Conservation (phyloP, 768 basidiomycete genomes). For the Leccinum uliginosum region DNA sequence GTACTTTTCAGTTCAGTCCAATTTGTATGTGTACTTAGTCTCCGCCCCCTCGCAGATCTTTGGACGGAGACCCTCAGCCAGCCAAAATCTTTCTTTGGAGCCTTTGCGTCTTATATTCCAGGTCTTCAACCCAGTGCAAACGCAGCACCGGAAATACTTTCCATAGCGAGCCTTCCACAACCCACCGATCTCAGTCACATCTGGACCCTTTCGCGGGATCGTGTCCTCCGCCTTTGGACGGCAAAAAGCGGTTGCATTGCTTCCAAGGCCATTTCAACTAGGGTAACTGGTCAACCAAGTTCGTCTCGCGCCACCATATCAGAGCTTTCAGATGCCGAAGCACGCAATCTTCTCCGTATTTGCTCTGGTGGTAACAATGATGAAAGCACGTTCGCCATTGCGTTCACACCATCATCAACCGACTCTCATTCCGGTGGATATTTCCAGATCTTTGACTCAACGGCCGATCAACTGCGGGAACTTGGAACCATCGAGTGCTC, state of each 20-base stretch:
- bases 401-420: constrained; percentile 65
- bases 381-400: constrained; percentile 59
- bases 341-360: constrained; percentile 61
- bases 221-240: constrained; percentile 82
- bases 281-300: constrained; percentile 31
- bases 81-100: constrained; percentile 62
- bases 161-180: constrained; percentile 68
- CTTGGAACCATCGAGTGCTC: constrained; percentile 59
- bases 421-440: constrained; percentile 70
- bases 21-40: constrained; percentile 7
- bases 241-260: constrained; percentile 69
- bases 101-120: constrained; percentile 63
- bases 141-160: constrained; percentile 58
- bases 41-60: constrained; percentile 48
- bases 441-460: constrained; percentile 63
- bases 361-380: constrained; percentile 46
- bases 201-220: constrained; percentile 86
- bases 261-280: constrained; percentile 46
- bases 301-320: constrained; percentile 32
- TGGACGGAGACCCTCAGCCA: constrained; percentile 68
- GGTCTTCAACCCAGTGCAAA: constrained; percentile 42
- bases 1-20: constrained; percentile 21
- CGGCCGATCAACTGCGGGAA: constrained; percentile 56
- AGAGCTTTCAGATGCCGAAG: constrained; percentile 55
- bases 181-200: constrained; percentile 70